Evolutionary conservation across 768 basidiomycete species (phyloP).

Genomic region (Pleurotus ostreatus): DNA sequence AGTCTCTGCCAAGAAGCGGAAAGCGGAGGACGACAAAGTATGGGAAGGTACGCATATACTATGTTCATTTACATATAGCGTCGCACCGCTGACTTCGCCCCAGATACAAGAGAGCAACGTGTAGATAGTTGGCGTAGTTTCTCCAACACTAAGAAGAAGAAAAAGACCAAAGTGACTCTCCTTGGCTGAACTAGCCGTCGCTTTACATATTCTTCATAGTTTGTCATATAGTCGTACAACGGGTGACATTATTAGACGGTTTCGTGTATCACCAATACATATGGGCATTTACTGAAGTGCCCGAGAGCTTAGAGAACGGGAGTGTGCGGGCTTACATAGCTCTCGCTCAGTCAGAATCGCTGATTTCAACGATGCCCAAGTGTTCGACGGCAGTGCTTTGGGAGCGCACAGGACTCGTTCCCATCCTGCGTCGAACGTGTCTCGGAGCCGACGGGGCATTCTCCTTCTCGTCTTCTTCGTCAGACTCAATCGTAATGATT

Average conservation of each 20-base stretch:
- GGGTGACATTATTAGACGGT: conserved; percentile 9
- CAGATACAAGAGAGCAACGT: conserved; percentile 74
- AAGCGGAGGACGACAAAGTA: conserved; percentile 79
- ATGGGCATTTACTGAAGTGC: no score
- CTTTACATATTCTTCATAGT: conserved; percentile 15
- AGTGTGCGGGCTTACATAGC: neutral
- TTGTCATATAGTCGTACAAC: conserved; percentile 12
- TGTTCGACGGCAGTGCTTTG: conserved; percentile 16
- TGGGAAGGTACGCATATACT: conserved; percentile 72
- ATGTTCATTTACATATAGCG: no score
- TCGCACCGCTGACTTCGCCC: no score
- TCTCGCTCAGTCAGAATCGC: conserved; percentile 38
- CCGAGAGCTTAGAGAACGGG: no score
- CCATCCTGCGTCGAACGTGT: conserved; percentile 41
- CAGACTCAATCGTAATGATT: conserved; percentile 38
- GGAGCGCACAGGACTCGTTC: conserved; percentile 13
- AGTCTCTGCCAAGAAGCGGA: conserved; percentile 69
- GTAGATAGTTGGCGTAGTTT: conserved; percentile 85
- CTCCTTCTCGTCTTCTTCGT: conserved; percentile 60
- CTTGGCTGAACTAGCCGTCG: conserved; percentile 49
- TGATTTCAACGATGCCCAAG: conserved; percentile 57
- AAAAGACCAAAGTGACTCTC: conserved; percentile 63
- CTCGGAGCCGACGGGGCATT: conserved; percentile 51
- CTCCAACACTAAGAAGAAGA: conserved; percentile 73
- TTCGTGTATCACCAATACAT: no score